Percentiles rank a stretch among this genome's conserved stretches.
These are phyloP conservation scores for Saturnispora serradocipensis DNA, from an alignment of 805 yeast species.

Conservation along the genomic window DNA sequence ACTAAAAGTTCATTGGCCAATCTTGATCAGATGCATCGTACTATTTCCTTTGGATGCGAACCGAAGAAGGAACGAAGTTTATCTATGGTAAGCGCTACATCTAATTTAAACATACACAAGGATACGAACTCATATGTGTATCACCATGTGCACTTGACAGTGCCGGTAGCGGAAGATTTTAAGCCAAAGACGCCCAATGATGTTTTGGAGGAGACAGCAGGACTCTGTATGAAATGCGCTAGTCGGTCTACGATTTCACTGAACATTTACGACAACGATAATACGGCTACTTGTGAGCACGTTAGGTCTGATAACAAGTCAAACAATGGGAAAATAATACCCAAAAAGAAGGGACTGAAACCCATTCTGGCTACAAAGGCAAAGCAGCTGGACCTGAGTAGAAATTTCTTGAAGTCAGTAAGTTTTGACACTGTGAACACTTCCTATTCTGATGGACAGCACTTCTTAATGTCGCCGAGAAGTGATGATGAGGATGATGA, in stretches of 20 bases:
- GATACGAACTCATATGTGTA: slow-evolving; percentile 10
- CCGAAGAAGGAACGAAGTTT: slow-evolving; percentile 3
- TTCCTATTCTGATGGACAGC: slow-evolving; percentile 19
- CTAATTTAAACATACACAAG: background rate
- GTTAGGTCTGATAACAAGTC: background rate
- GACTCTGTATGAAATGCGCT: slow-evolving; percentile 10
- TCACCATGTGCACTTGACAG: slow-evolving; percentile 18
- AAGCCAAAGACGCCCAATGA: slow-evolving; percentile 19
- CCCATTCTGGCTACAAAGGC: slow-evolving; percentile 10
- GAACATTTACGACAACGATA: background rate
- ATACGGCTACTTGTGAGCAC: background rate
- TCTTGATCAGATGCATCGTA: slow-evolving; percentile 1
- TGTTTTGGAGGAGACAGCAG: slow-evolving; percentile 6
- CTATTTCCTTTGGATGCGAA: slow-evolving; percentile 3
- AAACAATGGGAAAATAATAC: background rate
- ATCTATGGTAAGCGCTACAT: background rate
- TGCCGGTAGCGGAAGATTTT: slow-evolving; percentile 13
- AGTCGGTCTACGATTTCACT: slow-evolving; percentile 4
- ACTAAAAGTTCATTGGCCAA: background rate
- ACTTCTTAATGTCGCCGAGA: slow-evolving; percentile 11
- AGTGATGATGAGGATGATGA: slow-evolving; percentile 18
- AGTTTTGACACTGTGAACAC: slow-evolving; percentile 48
- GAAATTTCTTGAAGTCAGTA: slow-evolving; percentile 23
- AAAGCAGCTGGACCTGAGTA: slow-evolving; percentile 1
- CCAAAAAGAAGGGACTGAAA: background rate